Evolutionary conservation across 192 early-diverging fungal genomes (phyloP).

Genomic region (Coemansia sp.): DNA sequence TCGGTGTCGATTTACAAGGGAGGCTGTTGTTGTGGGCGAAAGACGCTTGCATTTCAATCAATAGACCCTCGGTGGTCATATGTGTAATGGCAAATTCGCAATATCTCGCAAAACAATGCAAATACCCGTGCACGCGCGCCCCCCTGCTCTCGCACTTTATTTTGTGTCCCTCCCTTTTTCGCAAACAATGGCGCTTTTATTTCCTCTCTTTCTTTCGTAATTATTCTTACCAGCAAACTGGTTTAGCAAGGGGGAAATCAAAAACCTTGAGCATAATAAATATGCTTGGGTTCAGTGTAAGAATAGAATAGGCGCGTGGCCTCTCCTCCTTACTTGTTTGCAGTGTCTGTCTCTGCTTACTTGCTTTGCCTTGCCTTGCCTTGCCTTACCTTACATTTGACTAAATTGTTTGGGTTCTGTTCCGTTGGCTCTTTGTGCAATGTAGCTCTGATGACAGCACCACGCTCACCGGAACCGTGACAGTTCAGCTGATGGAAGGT

Average conservation of each 20-base stretch:
- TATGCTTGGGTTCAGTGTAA: no score
- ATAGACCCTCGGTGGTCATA: neutral
- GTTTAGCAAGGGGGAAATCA: no score
- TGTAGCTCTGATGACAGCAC: slow-evolving; percentile 40
- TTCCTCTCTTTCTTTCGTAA: neutral
- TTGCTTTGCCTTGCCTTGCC: no score
- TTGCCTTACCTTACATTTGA: no score
- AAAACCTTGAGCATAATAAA: no score
- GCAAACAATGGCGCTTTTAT: neutral
- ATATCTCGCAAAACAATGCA: neutral
- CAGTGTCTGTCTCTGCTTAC: no score
- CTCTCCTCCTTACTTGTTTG: no score
- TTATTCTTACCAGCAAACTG: neutral
- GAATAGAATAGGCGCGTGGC: no score
- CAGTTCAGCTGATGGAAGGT: slow-evolving; percentile 52
- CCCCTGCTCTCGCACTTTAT: neutral
- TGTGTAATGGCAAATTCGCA: neutral
- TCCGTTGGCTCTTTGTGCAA: neutral
- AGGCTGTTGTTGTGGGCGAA: no score
- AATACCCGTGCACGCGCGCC: neutral
- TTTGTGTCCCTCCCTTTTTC: neutral
- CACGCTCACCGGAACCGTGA: slow-evolving; percentile 41
- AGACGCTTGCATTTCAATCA: no score
- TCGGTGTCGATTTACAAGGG: no score
- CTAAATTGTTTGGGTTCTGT: no score